These are phyloP conservation scores for Brassica juncea DNA, from an alignment of 345 rosid species.

Conservation along the genomic window DNA sequence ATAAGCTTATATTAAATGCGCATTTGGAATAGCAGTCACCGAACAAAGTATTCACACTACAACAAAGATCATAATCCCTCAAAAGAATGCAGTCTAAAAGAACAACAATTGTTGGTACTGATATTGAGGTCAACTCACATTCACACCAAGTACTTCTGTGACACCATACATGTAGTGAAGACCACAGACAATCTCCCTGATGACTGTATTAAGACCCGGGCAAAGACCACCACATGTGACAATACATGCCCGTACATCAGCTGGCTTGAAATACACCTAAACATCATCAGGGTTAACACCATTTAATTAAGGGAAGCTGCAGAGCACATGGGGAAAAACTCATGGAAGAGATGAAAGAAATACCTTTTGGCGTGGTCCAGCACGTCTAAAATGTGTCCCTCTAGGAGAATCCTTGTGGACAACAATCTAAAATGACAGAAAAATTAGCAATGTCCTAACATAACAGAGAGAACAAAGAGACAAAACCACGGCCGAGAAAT, in stretches of 20 bases:
- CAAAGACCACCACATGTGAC: slow-evolving; percentile 97
- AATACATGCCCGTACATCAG: slow-evolving; percentile 84
- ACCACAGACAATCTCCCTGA: slow-evolving; percentile 86
- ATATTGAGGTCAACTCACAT: slow-evolving; percentile 60
- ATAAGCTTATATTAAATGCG: not conserved
- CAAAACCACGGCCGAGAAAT: not conserved
- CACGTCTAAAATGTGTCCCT: slow-evolving; percentile 88
- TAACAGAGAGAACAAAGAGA: not conserved
- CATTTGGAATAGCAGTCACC: not conserved
- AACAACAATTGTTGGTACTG: slow-evolving; percentile 5
- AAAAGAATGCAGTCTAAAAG: not conserved
- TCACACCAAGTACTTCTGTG: slow-evolving; percentile 66
- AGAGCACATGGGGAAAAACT: not conserved
- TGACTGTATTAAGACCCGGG: slow-evolving; percentile 94
- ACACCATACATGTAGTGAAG: slow-evolving; percentile 83
- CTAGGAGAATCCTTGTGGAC: slow-evolving; percentile 76
- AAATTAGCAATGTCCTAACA: not conserved
- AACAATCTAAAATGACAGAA: slow-evolving; percentile 49
- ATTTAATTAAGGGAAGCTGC: not conserved
- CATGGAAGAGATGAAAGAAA: slow-evolving; percentile 19
- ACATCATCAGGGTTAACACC: slow-evolving; percentile 14
- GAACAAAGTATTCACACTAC: slow-evolving; percentile 11
- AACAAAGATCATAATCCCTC: not conserved
- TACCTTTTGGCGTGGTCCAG: slow-evolving; percentile 94
- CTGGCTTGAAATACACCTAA: slow-evolving; percentile 70